Percentiles rank a stretch among this genome's conserved stretches.
Conservation (phyloP, 2,329 filamentous ascomycete species). For the Didymella pinodella region DNA sequence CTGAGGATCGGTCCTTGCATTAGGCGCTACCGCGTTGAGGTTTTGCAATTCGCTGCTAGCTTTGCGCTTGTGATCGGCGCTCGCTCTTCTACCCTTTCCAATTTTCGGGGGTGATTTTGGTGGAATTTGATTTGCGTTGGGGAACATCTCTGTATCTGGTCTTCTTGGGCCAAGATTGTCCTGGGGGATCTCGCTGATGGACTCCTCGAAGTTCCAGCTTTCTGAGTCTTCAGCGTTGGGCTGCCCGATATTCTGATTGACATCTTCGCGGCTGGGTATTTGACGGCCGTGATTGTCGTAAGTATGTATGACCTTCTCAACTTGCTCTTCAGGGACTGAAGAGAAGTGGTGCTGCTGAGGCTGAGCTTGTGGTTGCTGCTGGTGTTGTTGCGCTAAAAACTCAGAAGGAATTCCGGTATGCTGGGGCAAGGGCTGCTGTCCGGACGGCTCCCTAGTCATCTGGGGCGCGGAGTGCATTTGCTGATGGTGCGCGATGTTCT, state of each 20-base stretch:
- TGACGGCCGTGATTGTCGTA: conserved; percentile 67
- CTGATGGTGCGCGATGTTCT: conserved; percentile 47
- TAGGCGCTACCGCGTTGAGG: conserved; percentile 54
- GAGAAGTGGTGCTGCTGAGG: conserved; percentile 51
- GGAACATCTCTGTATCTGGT: conserved; percentile 88
- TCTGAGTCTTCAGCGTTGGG: conserved; percentile 65
- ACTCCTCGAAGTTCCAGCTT: conserved; percentile 93
- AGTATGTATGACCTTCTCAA: conserved; percentile 65
- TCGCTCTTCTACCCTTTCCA: conserved; percentile 75
- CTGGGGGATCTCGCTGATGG: conserved; percentile 65
- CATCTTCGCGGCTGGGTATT: conserved; percentile 56
- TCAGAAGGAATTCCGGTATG: conserved; percentile 38
- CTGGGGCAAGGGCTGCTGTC: conserved; percentile 53
- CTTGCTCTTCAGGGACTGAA: conserved; percentile 61
- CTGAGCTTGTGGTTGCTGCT: conserved; percentile 26
- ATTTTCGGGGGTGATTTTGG: conserved; percentile 79
- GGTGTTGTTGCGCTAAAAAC: conserved; percentile 50
- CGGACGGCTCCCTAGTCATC: conserved; percentile 55
- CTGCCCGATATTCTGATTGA: conserved; percentile 41
- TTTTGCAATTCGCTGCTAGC: conserved; percentile 70
- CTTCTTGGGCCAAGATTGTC: conserved; percentile 65
- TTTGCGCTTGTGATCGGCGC: conserved; percentile 69
- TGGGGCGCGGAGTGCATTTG: conserved; percentile 53
- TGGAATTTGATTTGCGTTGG: conserved; percentile 76
- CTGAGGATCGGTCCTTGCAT: conserved; percentile 69